Evolutionary conservation across 169 alveolate species (phyloP), one percentile per base, ranked within the genome.

Genomic region (Cyclospora cayetanensis): DNA sequence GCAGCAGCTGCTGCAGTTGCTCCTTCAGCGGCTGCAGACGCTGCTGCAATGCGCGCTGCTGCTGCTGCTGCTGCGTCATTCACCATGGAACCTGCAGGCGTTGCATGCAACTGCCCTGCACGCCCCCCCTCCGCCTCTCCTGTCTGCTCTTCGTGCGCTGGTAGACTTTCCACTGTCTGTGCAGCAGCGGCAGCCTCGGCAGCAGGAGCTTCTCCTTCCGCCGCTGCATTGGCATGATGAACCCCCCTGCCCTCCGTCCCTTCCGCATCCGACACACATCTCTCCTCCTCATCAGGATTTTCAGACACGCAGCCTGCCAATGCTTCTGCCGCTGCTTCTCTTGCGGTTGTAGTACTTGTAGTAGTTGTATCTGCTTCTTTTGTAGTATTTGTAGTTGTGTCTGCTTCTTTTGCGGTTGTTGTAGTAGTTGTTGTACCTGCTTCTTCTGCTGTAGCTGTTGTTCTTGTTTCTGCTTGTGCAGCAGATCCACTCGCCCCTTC

Each of bases 1-100:
- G 90, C 90, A 22, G 76, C 90, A 34, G 90, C 90, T 4, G 90
- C 90, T 52, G 90, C 76, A 29, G 90, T 37, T 22, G 90, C 90
- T 4, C 35, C 74, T 80, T 50, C 90, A 4, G 90, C 90, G 22
- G 63, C 90, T 34, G 90, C 90, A 1, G 90, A 50, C n/a, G 90
- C 90, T n/a, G 42, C 66, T 15, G 70, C 90, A 27, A 53, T 53
- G 42, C 76, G 31, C 39, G 42, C 90, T 31, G 11, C 90, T 50
- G 76, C 2, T 53, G 27, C 74, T 52, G 34, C 50, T 79, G 90
- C 42, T 80, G 34, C 60, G 31, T 43, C 41, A 72, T 60, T 29
- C n/a, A 52, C 90, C 1, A n/a, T 12, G 27, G 74, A 46, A 46
- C 25, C 1, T 60, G 74, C 74, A 60, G 15, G n/a, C n/a, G n/a